These are phyloP conservation scores for Mesembryanthemum crystallinum DNA, from an alignment of 148 eudicot species.

Conservation along the genomic window DNA sequence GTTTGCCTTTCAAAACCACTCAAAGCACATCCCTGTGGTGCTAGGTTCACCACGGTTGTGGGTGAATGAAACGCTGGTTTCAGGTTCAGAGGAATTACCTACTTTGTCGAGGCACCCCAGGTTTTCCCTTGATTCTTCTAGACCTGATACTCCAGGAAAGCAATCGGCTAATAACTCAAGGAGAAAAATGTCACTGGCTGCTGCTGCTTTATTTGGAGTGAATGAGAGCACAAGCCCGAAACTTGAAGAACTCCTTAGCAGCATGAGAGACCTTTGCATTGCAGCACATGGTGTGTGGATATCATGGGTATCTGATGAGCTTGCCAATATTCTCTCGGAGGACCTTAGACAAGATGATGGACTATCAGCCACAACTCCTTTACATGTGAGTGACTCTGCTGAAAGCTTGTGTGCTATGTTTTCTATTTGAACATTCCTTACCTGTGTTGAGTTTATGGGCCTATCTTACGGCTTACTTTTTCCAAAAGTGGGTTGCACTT, in stretches of 20 bases:
- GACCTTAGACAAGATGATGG: conserved; percentile 72
- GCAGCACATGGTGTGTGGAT: conserved; percentile 86
- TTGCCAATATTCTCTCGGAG: conserved; percentile 48
- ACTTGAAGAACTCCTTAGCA: conserved; percentile 65
- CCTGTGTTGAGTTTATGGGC: neutral
- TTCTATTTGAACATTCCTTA: neutral
- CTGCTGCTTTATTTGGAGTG: conserved; percentile 67
- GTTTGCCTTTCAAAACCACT: conserved; percentile 87
- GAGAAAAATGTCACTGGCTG: conserved; percentile 57
- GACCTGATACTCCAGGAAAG: conserved; percentile 49
- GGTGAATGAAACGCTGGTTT: conserved; percentile 61
- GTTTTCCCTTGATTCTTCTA: conserved; percentile 41
- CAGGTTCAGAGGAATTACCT: conserved; percentile 43
- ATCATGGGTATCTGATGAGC: conserved; percentile 84
- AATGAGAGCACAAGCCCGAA: conserved; percentile 69
- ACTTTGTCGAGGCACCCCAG: conserved; percentile 49
- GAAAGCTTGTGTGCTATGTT: neutral
- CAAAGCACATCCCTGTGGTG: conserved; percentile 70
- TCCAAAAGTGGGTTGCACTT: too few relatives aligned
- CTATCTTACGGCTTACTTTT: too few relatives aligned
- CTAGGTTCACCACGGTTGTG: conserved; percentile 89
- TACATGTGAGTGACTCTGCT: conserved; percentile 58
- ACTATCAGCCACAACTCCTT: conserved; percentile 55
- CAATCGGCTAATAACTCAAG: conserved; percentile 46
- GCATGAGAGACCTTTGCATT: conserved; percentile 66